Conservation (phyloP, 1,284 basidiomycete species). For the Austroboletus niveus region DNA sequence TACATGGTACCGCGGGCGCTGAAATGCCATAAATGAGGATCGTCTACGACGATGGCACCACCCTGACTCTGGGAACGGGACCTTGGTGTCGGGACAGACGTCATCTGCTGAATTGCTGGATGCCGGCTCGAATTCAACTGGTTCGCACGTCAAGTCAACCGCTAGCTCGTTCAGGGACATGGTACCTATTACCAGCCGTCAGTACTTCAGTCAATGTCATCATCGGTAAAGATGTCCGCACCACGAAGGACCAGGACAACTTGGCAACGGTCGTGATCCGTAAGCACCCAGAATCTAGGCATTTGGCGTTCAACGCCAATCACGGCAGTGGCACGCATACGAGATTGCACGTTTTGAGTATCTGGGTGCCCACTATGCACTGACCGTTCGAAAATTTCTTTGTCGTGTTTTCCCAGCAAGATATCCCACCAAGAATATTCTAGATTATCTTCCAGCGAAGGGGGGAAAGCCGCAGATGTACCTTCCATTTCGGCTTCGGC, state of each 20-base stretch:
- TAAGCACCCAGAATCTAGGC: conserved; percentile 80
- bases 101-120: conserved; percentile 34
- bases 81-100: conserved; percentile 17
- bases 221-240: conserved; percentile 16
- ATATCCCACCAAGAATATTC: conserved; percentile 80
- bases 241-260: conserved; percentile 74
- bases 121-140: conserved; percentile 62
- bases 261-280: conserved; percentile 68
- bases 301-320: conserved; percentile 68
- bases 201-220: background rate
- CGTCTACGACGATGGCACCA: conserved; percentile 21
- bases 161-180: conserved; percentile 82
- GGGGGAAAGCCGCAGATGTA: conserved; percentile 34
- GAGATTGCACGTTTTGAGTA: conserved; percentile 33
- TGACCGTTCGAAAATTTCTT: conserved; percentile 70
- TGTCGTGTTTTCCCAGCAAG: conserved; percentile 70
- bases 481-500: conserved; percentile 63
- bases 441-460: conserved; percentile 18
- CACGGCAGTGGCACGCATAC: conserved; percentile 48
- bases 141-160: conserved; percentile 78
- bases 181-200: conserved; percentile 49
- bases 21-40: conserved; percentile 24
- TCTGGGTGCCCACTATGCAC: conserved; percentile 34
- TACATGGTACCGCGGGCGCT: conserved; percentile 48
- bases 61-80: conserved; percentile 32